Evolutionary conservation across 208 protist species (phyloP), one percentile per base, ranked within the genome.

Genomic region (Leishmania turanica): DNA sequence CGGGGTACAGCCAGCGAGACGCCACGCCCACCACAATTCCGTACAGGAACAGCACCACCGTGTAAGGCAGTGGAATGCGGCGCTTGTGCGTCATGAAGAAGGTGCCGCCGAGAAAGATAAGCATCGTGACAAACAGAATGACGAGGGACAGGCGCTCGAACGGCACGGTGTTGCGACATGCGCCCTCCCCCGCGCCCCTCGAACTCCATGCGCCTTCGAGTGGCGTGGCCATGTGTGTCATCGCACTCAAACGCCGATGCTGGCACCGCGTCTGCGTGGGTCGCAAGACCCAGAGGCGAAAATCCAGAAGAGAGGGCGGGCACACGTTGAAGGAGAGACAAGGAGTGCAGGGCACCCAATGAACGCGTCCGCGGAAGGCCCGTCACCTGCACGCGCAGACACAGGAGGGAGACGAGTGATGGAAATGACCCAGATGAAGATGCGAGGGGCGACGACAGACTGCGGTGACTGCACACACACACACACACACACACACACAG

Each of bases 1-100:
- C 88, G 13, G 88, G 87, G 42, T 85, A 88, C 47, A 93, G 62
- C 86, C 83, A 86, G 65, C 86, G 75, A n/a, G 90, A 66, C 11
- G 93, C 62, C 53, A 80, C 87, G 13, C 93, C 93, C 7, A 96
- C 87, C 27, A 93, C 62, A 40, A 96, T 94, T 68, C 93, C 93
- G 81, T 96, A 96, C 42, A 96, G 79, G 79, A 96, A 95, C 7
- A 95, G 84, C 62, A 95, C 84, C 37, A 96, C 93, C 37, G 93
- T 96, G 88, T 96, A 95, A 1, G 93, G 93, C 65, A 96, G 84
- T 54, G 89, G 87, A 79, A 95, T 90, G 42, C 86, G 81, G 60
- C 82, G 83, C 73, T 84, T 81, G 71, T 89, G 85, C 31, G 88
- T 88, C 87, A 93, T 91, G 72, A 96, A 94, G 60, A 94, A 89